Conservation (phyloP, 805 yeast genomes). For the Metschnikowia hibisci region DNA sequence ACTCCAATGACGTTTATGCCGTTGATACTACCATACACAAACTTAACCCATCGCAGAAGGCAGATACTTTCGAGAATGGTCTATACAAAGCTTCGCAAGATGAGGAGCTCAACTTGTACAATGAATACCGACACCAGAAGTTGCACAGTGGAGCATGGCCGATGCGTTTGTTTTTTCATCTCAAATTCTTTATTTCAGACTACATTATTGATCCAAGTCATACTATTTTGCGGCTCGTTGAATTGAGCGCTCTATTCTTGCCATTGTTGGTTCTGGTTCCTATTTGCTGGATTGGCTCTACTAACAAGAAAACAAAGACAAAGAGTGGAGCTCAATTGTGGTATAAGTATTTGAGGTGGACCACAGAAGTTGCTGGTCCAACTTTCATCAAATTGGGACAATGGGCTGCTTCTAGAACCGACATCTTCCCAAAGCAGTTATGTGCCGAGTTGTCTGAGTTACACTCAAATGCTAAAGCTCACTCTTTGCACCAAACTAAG, state of each 20-base stretch:
- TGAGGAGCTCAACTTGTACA: conserved; percentile 44
- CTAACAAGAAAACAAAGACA: conserved; percentile 29
- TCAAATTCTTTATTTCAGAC: conserved; percentile 47
- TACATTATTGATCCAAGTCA: conserved; percentile 64
- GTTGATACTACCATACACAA: conserved; percentile 27
- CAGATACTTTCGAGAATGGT: conserved; percentile 70
- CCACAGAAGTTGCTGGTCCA: conserved; percentile 87
- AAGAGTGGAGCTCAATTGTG: conserved; percentile 65
- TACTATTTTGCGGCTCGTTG: conserved; percentile 65
- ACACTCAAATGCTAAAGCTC: conserved; percentile 82
- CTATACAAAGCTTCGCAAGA: conserved; percentile 56
- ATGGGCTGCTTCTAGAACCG: conserved; percentile 98
- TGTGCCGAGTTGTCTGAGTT: conserved; percentile 72
- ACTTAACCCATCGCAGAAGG: conserved; percentile 42
- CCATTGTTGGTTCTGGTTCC: conserved; percentile 73
- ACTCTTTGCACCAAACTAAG: conserved; percentile 60
- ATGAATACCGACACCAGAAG: conserved; percentile 28
- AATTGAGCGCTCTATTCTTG: conserved; percentile 59
- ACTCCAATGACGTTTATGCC: conserved; percentile 9
- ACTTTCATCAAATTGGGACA: conserved; percentile 90
- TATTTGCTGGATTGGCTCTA: conserved; percentile 52
- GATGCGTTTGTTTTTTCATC: conserved; percentile 31
- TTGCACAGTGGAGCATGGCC: conserved; percentile 20
- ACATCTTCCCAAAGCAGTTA: conserved; percentile 75
- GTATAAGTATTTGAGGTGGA: conserved; percentile 60